These are phyloP conservation scores for Lophiostoma macrostomum DNA, from an alignment of 495 filamentous ascomycete genomes.

Conservation along the genomic window DNA sequence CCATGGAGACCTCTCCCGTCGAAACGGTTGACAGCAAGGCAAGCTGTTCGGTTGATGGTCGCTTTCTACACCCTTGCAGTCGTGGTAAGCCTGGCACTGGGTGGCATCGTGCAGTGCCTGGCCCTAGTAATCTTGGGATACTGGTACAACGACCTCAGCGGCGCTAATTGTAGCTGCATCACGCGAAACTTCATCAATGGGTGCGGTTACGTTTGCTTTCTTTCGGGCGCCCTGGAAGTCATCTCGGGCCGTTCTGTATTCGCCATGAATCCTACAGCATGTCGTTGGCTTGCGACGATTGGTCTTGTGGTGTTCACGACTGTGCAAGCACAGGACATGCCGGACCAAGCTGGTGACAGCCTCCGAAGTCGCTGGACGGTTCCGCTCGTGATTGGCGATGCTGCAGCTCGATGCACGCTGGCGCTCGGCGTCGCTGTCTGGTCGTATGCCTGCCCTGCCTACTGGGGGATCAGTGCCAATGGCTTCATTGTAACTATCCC, in stretches of 20 bases:
- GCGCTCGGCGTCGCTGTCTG: constrained; percentile 44
- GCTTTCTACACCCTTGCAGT: neutral
- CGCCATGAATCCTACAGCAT: constrained; percentile 24
- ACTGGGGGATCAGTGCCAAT: neutral
- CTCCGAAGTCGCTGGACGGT: constrained; percentile 44
- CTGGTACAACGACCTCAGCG: constrained; percentile 55
- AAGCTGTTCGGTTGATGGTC: constrained; percentile 34
- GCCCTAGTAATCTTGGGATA: constrained; percentile 30
- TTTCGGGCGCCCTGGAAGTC: constrained; percentile 22
- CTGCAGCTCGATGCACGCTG: constrained; percentile 41
- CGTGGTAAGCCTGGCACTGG: neutral
- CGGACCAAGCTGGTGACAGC: constrained; percentile 49
- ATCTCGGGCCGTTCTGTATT: neutral
- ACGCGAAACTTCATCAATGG: constrained; percentile 45
- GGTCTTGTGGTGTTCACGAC: constrained; percentile 49
- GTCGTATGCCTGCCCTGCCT: constrained; percentile 33
- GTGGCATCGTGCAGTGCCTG: constrained; percentile 1
- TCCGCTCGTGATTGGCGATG: constrained; percentile 47
- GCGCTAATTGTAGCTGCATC: constrained; percentile 44
- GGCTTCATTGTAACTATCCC: neutral
- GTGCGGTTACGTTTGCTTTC: constrained; percentile 40
- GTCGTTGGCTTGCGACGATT: constrained; percentile 47
- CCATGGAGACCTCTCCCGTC: constrained; percentile 55
- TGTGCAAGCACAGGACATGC: constrained; percentile 52
- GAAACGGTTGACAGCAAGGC: constrained; percentile 39